These are phyloP conservation scores for Trichothecium roseum DNA, from an alignment of 2,329 filamentous ascomycete genomes.

Conservation along the genomic window DNA sequence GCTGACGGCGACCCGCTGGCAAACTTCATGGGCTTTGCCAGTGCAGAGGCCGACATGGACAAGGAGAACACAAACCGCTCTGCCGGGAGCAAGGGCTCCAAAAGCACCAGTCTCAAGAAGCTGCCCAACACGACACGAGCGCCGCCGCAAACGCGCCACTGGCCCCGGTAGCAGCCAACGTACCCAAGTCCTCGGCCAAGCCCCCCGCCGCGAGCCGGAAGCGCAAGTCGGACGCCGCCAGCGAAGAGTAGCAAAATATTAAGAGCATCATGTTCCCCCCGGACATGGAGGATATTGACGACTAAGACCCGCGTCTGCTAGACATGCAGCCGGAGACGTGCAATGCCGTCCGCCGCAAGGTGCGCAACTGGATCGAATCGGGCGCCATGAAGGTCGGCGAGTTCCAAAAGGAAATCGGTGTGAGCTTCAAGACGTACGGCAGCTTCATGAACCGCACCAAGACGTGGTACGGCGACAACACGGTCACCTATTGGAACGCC, in stretches of 20 bases:
- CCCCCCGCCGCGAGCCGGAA: too few relatives aligned
- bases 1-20: background rate
- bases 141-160: too few relatives aligned
- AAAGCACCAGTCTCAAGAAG: too few relatives aligned
- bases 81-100: too few relatives aligned
- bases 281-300: background rate
- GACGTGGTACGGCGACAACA: slow-evolving; percentile 10
- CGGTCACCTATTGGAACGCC: slow-evolving; percentile 23
- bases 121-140: too few relatives aligned
- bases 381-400: slow-evolving; percentile 34
- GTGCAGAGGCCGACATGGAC: slow-evolving; percentile 55
- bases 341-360: slow-evolving; percentile 9
- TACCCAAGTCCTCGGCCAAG: too few relatives aligned
- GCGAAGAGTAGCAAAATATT: background rate
- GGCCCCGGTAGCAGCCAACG: too few relatives aligned
- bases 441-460: slow-evolving; percentile 40
- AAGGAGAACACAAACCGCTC: too few relatives aligned
- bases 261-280: slow-evolving; percentile 1
- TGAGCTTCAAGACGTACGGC: slow-evolving; percentile 24
- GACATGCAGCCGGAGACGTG: background rate
- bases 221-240: background rate
- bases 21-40: slow-evolving; percentile 35
- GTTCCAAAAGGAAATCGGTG: slow-evolving; percentile 29
- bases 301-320: background rate
- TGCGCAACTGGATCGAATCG: slow-evolving; percentile 29